Percentiles rank a stretch among this genome's conserved stretches.
phyloP scores from a whole-genome alignment of 805 yeast species.

The Komagataella phaffii region DNA sequence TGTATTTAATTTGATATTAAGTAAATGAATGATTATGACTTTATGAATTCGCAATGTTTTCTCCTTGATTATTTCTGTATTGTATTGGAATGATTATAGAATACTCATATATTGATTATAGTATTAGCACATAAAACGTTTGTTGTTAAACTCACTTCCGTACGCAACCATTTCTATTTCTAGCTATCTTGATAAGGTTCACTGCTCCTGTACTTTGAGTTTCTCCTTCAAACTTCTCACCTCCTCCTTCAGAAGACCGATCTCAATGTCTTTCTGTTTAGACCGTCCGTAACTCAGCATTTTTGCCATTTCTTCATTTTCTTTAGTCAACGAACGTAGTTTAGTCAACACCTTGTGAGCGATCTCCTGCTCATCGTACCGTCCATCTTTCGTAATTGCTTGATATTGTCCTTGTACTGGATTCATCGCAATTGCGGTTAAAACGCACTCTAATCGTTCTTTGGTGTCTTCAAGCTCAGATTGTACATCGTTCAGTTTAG shows the following conservation, averaged over 20 bases:
- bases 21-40: background rate
- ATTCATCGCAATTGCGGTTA: slow-evolving; percentile 39
- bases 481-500: slow-evolving; percentile 14
- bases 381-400: slow-evolving; percentile 34
- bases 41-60: background rate
- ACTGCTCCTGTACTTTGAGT: slow-evolving; percentile 8
- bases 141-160: background rate
- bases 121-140: background rate
- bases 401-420: slow-evolving; percentile 22
- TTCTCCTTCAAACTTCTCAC: slow-evolving; percentile 30
- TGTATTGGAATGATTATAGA: too few species aligned
- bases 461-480: slow-evolving; percentile 51
- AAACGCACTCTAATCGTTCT: slow-evolving; percentile 44
- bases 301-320: slow-evolving; percentile 56
- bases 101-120: background rate
- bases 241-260: slow-evolving; percentile 44
- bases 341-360: slow-evolving; percentile 61
- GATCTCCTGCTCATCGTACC: slow-evolving; percentile 62
- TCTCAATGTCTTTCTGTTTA: slow-evolving; percentile 55
- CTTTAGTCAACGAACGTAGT: slow-evolving; percentile 45
- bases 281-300: slow-evolving; percentile 69
- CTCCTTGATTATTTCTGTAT: background rate
- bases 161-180: background rate
- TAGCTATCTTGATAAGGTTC: background rate
- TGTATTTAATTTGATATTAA: background rate